Percentiles rank a stretch among this genome's conserved stretches.
Conservation (phyloP, 768 basidiomycete genomes). For the Xerocomellus chrysenteron region DNA sequence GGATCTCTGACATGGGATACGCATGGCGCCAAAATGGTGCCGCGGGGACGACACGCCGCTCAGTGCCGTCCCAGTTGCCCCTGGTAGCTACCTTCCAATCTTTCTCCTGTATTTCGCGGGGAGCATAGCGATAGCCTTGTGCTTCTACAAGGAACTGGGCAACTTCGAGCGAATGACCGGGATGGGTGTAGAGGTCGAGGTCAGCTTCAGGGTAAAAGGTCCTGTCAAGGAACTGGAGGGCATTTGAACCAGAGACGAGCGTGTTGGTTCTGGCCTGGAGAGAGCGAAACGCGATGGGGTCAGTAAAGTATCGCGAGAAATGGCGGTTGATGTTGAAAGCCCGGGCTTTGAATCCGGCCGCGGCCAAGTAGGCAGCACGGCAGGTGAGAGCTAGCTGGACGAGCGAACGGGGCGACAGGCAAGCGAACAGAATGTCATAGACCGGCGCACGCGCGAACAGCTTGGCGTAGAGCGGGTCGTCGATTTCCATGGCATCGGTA, state of each 20-base stretch:
- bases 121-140: conserved; percentile 32
- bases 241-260: conserved; percentile 53
- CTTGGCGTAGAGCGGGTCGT: neutral
- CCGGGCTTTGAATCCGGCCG: conserved; percentile 21
- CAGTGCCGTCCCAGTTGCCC: conserved; percentile 20
- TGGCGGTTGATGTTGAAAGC: conserved; percentile 38
- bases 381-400: conserved; percentile 24
- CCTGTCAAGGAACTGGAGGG: conserved; percentile 54
- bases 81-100: conserved; percentile 13
- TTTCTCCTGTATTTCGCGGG: conserved; percentile 20
- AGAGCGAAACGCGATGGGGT: conserved; percentile 41
- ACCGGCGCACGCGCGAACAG: conserved; percentile 20
- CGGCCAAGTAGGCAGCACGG: conserved; percentile 11
- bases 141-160: conserved; percentile 33
- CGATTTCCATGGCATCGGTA: neutral
- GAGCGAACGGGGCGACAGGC: conserved; percentile 29
- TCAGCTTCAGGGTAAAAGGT: conserved; percentile 45
- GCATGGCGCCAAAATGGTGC: fast-evolving
- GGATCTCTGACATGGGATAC: conserved; percentile 8
- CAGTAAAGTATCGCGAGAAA: conserved; percentile 37
- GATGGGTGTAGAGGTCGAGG: conserved; percentile 50
- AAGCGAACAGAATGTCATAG: conserved; percentile 21
- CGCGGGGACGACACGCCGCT: neutral
- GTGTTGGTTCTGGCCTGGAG: conserved; percentile 44
- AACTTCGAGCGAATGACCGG: conserved; percentile 31